Percentiles rank a stretch among this genome's conserved stretches.
Evolutionary conservation across 2,329 filamentous ascomycete genomes (phyloP).

Genomic region (Aspergillus sp.): DNA sequence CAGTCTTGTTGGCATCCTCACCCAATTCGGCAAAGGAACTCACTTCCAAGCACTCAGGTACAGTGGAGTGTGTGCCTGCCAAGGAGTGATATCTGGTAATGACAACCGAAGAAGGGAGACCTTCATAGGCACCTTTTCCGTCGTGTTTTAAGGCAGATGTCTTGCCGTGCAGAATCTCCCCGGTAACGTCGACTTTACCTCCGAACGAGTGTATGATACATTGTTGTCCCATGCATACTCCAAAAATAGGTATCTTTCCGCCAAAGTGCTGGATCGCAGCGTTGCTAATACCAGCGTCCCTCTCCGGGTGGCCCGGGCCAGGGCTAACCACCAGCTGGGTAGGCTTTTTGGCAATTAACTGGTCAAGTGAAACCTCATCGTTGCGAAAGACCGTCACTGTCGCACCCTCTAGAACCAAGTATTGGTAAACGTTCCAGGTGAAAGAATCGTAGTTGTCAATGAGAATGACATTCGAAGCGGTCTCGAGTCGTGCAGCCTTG

Average conservation of each 20-base stretch:
- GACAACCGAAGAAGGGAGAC: conserved; percentile 75
- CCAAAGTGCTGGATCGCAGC: conserved; percentile 88
- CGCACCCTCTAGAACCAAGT: conserved; percentile 92
- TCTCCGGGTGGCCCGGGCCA: conserved; percentile 87
- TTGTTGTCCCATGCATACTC: conserved; percentile 99
- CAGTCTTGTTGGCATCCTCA: conserved; percentile 70
- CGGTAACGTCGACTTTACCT: conserved; percentile 85
- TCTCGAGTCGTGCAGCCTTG: conserved; percentile 69
- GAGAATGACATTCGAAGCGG: conserved; percentile 85
- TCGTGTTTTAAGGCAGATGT: conserved; percentile 90
- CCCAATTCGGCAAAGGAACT: conserved; percentile 81
- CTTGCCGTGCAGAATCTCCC: conserved; percentile 96
- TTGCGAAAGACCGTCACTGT: conserved; percentile 88
- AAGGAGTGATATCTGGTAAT: conserved; percentile 97
- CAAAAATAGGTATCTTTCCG: conserved; percentile 91
- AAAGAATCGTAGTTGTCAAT: conserved; percentile 99
- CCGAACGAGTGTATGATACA: conserved; percentile 96
- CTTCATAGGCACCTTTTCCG: conserved; percentile 83
- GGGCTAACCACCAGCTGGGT: conserved; percentile 95
- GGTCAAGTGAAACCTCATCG: conserved; percentile 82
- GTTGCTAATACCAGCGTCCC: conserved; percentile 90
- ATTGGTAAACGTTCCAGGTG: conserved; percentile 99
- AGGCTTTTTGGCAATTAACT: conserved; percentile 78
- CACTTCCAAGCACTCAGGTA: conserved; percentile 83
- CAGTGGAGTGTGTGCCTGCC: conserved; percentile 82